Evolutionary conservation across 2,329 filamentous ascomycete species (phyloP).

Genomic region (Pseudocercospora cruenta): DNA sequence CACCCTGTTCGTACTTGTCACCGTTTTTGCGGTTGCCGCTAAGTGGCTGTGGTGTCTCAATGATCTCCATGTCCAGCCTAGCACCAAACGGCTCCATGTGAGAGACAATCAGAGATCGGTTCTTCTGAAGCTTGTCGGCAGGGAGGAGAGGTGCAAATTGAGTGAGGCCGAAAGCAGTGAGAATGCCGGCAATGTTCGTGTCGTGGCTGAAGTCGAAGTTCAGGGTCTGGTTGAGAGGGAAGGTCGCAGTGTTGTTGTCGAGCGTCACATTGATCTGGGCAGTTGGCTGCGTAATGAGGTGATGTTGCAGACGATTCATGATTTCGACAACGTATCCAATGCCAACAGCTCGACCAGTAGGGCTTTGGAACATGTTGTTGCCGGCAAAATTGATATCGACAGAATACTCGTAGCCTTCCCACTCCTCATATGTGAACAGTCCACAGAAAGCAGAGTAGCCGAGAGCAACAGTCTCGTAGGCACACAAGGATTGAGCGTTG

Average conservation of each 20-base stretch:
- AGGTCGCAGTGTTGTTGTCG: slow-evolving; percentile 68
- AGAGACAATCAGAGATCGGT: slow-evolving; percentile 64
- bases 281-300: slow-evolving; percentile 51
- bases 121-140: slow-evolving; percentile 57
- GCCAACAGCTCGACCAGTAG: slow-evolving; percentile 71
- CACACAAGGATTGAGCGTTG: slow-evolving; percentile 71
- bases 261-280: slow-evolving; percentile 67
- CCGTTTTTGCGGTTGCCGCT: slow-evolving; percentile 53
- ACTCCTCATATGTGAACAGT: slow-evolving; percentile 75
- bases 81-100: slow-evolving; percentile 74
- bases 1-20: slow-evolving; percentile 50
- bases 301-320: slow-evolving; percentile 68
- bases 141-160: slow-evolving; percentile 68
- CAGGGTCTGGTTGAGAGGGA: slow-evolving; percentile 72
- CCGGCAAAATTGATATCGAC: slow-evolving; percentile 67
- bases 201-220: slow-evolving; percentile 82
- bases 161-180: slow-evolving; percentile 72
- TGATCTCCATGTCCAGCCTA: slow-evolving; percentile 73
- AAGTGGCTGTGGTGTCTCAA: slow-evolving; percentile 68
- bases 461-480: slow-evolving; percentile 77
- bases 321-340: slow-evolving; percentile 75
- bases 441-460: slow-evolving; percentile 75
- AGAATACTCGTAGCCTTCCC: slow-evolving; percentile 69
- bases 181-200: slow-evolving; percentile 59
- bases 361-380: slow-evolving; percentile 65